Evolutionary conservation across 1,139 yeast genomes (phyloP).

Genomic region (Wickerhamomyces sp.): DNA sequence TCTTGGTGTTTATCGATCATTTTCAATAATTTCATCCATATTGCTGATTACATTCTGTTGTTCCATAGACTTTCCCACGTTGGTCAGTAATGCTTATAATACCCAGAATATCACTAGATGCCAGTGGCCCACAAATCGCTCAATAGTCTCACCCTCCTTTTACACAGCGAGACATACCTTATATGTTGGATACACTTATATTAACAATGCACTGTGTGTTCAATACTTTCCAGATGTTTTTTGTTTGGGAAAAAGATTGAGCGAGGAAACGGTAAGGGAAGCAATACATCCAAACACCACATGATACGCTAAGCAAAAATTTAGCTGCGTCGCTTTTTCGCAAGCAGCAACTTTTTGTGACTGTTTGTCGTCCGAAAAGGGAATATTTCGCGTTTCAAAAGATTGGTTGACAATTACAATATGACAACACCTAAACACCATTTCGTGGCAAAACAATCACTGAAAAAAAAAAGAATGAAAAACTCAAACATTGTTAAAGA

Average conservation of each 20-base stretch:
- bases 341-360: too few species aligned
- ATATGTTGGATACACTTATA: slow-evolving; percentile 1
- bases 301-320: too few species aligned
- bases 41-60: too few species aligned
- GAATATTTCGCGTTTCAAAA: background rate
- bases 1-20: too few species aligned
- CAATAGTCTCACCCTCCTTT: background rate
- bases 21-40: too few species aligned
- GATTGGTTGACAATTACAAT: background rate
- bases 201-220: background rate
- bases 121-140: background rate
- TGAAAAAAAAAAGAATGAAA: background rate
- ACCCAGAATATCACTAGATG: background rate
- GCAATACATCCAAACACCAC: slow-evolving; percentile 5
- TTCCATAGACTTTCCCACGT: too few species aligned
- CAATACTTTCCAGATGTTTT: slow-evolving; percentile 1
- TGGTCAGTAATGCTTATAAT: too few species aligned
- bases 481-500: too few species aligned
- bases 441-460: background rate
- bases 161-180: slow-evolving; percentile 1
- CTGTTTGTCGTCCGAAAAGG: slow-evolving; percentile 10
- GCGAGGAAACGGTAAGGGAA: background rate
- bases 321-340: too few species aligned
- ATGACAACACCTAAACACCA: background rate
- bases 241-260: slow-evolving; percentile 2